Conservation (phyloP, 805 yeast species). For the Starmerella kuoi region DNA sequence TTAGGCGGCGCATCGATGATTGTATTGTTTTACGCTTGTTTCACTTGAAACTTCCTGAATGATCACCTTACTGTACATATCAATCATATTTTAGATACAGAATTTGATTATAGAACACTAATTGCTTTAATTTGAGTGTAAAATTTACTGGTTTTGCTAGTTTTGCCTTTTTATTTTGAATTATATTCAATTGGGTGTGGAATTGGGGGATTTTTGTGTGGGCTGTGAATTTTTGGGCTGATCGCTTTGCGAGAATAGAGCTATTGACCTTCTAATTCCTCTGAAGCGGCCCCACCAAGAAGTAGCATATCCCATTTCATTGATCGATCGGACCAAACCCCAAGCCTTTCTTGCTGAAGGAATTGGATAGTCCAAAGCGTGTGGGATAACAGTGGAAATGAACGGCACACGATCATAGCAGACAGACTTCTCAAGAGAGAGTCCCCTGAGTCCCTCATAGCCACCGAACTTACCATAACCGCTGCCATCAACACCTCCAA, state of each 20-base stretch:
- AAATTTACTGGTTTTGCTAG: too few relatives aligned
- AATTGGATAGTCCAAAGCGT: conserved; percentile 85
- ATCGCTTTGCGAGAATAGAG: background rate
- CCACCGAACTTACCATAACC: conserved; percentile 99
- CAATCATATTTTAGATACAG: too few relatives aligned
- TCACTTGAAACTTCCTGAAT: too few relatives aligned
- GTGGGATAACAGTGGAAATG: conserved; percentile 69
- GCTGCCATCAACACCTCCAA: conserved; percentile 86
- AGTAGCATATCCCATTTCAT: conserved; percentile 61
- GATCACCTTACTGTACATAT: too few relatives aligned
- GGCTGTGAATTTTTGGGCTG: too few relatives aligned
- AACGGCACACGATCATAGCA: conserved; percentile 74
- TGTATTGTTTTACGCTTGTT: too few relatives aligned
- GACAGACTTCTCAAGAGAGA: conserved; percentile 76
- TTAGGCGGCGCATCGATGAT: too few relatives aligned
- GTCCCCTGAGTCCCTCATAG: conserved; percentile 85
- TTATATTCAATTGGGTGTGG: too few relatives aligned
- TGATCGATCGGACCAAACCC: conserved; percentile 72
- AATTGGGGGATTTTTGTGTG: too few relatives aligned
- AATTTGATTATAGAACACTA: too few relatives aligned
- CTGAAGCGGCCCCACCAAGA: conserved; percentile 58
- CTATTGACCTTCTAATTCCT: conserved; percentile 41
- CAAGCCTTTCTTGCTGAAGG: conserved; percentile 71
- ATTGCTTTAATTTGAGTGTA: too few relatives aligned
- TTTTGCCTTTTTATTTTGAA: too few relatives aligned